Conservation (phyloP, 164 flowering plant genomes). For the Cinnamomum micranthum region DNA sequence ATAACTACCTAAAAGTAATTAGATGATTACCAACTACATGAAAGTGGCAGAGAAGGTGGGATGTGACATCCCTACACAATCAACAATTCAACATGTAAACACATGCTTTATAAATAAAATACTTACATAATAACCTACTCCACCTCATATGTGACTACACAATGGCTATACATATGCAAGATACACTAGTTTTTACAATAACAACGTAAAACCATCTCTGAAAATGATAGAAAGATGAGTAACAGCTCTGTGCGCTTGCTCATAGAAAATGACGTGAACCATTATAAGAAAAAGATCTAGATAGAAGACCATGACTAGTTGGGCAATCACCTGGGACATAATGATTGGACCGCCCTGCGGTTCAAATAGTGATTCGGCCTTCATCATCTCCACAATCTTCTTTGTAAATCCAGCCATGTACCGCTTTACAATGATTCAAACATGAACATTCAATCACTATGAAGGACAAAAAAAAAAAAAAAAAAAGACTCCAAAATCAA, state of each 20-base stretch:
- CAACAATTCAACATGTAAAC: neutral
- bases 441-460: neutral
- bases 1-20: no score
- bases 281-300: neutral
- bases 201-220: neutral
- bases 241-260: neutral
- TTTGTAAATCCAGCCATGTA: conserved; percentile 3
- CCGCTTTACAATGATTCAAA: neutral
- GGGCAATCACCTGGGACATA: conserved; percentile 34
- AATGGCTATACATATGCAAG: neutral
- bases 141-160: no score
- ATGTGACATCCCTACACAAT: no score
- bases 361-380: conserved; percentile 28
- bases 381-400: conserved; percentile 4
- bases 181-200: neutral
- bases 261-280: neutral
- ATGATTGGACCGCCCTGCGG: conserved; percentile 66
- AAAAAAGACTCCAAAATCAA: neutral
- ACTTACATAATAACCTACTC: no score
- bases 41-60: no score
- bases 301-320: neutral
- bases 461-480: neutral
- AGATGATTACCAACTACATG: no score
- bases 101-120: neutral
- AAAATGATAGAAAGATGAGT: neutral